Evolutionary conservation across 441 rosid species (phyloP), one percentile per base, ranked within the genome.

Genomic region (Monsonia emarginata): DNA sequence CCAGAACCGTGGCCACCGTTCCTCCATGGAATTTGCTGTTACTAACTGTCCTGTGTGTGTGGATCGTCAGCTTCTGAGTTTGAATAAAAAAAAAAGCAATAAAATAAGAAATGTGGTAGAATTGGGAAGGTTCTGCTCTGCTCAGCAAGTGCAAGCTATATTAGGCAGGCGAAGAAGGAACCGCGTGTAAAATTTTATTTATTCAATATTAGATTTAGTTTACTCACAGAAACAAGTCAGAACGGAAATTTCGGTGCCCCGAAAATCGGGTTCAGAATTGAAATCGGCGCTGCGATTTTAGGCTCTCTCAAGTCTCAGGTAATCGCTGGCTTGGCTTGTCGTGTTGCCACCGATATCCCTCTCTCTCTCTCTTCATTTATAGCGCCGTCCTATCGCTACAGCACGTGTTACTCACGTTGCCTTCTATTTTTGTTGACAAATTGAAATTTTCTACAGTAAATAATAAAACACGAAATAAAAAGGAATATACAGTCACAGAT

Each of bases 1-100:
- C 61, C 67, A 62, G 59, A 60, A 65, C 66, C 75, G 64, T 73
- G 40, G 57, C 81, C 83, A 74, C 40, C 65, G 24, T 52, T 52
- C 72, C 36, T 63, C 70, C 78, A 79, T 79, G 25, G 56, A 19
- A 18, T 13, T 2, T 0, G 56, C 56, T 3, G 24, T 21, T 1
- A 18, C 52, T 44, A n/a, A n/a, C n/a, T n/a, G n/a, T n/a, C n/a
- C n/a, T n/a, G n/a, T n/a, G n/a, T n/a, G 21, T 44, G 3, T n/a
- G 26, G 26, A 50, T 50, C 25, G 26, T 50, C 57, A 50, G 24
- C 25, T 50, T 50, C 13, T 34, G 11, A 34, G 21, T 44, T 14
- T 44, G 52, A 44, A 44, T 44, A n/a, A 44, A 44, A 44, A 2
- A 44, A 44, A n/a, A 44, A 10, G 2, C 3, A 31, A 31, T 32